Evolutionary conservation across 1,284 basidiomycete species (phyloP).

Genomic region (Ganoderma lucidum): DNA sequence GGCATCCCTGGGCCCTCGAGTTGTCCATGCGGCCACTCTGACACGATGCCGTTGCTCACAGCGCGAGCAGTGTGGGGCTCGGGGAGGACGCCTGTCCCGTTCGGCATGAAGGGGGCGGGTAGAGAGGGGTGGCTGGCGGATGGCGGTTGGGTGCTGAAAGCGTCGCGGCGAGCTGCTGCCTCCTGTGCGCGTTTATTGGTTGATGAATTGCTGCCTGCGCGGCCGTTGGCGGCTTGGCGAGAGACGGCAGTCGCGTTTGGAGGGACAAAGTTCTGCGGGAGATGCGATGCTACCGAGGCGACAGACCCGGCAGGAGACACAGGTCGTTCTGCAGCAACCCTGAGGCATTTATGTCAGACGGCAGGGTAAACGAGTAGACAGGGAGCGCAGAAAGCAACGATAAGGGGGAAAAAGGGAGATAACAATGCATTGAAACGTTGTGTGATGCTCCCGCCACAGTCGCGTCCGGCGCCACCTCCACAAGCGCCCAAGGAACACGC

Average conservation of each 20-base stretch:
- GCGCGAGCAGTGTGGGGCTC: constrained; percentile 27
- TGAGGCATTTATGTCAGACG: background rate
- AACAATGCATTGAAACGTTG: background rate
- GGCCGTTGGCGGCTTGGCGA: constrained; percentile 34
- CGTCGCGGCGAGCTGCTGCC: constrained; percentile 41
- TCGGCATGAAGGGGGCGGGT: constrained; percentile 45
- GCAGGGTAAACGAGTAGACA: background rate
- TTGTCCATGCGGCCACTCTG: constrained; percentile 57
- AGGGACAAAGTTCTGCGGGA: constrained; percentile 32
- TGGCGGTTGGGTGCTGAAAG: constrained; percentile 47
- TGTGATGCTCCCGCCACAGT: background rate
- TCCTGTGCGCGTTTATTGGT: constrained; percentile 36
- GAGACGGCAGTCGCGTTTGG: constrained; percentile 22
- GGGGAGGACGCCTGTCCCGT: constrained; percentile 25
- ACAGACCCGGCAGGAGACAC: constrained; percentile 77
- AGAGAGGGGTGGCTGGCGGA: constrained; percentile 52
- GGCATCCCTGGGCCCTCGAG: constrained; percentile 83
- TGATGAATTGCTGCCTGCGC: constrained; percentile 36
- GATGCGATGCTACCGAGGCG: constrained; percentile 70
- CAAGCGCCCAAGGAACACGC: constrained; percentile 3
- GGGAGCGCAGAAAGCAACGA: background rate
- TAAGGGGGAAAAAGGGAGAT: background rate
- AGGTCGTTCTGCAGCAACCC: constrained; percentile 61
- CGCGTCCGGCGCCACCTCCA: constrained; percentile 4
- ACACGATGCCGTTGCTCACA: constrained; percentile 30